Base-by-base conservation (phyloP, 23 red algal genomes). In the Chondrus crispus region DNA sequence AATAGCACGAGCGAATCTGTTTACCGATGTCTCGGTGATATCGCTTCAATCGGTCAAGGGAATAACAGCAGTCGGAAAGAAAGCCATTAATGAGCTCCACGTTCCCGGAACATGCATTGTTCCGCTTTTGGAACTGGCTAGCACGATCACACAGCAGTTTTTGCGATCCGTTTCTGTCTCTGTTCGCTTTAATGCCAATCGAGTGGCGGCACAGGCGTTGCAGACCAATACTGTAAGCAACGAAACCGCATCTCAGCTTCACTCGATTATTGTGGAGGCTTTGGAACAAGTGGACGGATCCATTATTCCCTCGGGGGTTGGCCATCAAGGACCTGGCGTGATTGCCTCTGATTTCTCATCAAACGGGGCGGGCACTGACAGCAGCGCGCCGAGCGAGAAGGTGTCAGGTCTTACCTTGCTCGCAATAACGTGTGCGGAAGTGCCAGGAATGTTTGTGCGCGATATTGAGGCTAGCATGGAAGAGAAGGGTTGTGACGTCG, bases 211-310 rank as follows among this genome's bases (percentile, higher is more conserved):
- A 12, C 3, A 64, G 6, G 70, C 32, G 20, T 64, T 53, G 71
- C 30, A 62, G 3, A 52, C 44, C 9, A 62, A 68, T 14, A 20
- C 85, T 5, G 68, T 52, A 11, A 73, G 68, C 10, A 50, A 49
- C 13, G 28, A 64, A 26, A 39, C 36, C 16, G 87, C 87, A 36
- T 20, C 6, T 49, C 40, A 74, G 20, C 43, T 90, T 32, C 37
- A 42, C 45, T 28, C 87, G 10, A 50, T 90, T 16, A 51, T 81
- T 20, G 69, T 78, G 41, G 72, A 90, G 13, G 87, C 87, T 35
- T 43, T 90, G 53, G 87, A 13, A 28, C 87, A 90, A 73, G 43
- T 89, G 18, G 69, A 79, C 5, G 1, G 68, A 22, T 16, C 84
- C 3, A 57, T 60, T 41, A 29, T 75, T 75, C 36, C 45, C 5